These are phyloP conservation scores for Fragaria vesca DNA, from an alignment of 306 rosid species.

Conservation along the genomic window DNA sequence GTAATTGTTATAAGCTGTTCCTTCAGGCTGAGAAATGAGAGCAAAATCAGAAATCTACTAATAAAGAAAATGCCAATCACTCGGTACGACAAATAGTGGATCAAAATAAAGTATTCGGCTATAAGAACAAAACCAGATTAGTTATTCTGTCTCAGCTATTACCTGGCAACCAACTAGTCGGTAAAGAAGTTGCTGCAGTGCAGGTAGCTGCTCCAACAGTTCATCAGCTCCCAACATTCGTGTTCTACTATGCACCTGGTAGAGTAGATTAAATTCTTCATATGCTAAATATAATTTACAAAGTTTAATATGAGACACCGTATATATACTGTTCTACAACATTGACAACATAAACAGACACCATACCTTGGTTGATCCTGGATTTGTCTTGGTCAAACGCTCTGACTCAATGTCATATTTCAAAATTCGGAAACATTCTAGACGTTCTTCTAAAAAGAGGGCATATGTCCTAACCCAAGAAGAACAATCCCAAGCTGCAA, in stretches of 20 bases:
- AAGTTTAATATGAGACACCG: not conserved
- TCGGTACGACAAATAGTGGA: not conserved
- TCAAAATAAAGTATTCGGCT: not conserved
- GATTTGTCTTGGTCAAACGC: slow-evolving; percentile 55
- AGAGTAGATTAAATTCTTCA: slow-evolving; percentile 24
- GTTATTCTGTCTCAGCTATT: slow-evolving; percentile 12
- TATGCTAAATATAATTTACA: slow-evolving; percentile 15
- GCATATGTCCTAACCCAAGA: slow-evolving; percentile 92
- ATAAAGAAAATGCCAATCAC: slow-evolving; percentile 6
- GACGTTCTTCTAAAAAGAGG: slow-evolving; percentile 74
- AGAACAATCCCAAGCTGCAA: slow-evolving; percentile 98
- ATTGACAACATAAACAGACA: not conserved
- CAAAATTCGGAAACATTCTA: slow-evolving; percentile 74
- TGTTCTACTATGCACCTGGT: slow-evolving; percentile 67
- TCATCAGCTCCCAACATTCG: slow-evolving; percentile 43
- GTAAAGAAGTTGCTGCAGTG: slow-evolving; percentile 85
- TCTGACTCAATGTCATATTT: slow-evolving; percentile 79
- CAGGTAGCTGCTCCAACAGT: slow-evolving; percentile 80
- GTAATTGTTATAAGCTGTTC: slow-evolving; percentile 63
- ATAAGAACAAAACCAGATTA: not conserved
- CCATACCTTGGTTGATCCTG: slow-evolving; percentile 48
- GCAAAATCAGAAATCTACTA: slow-evolving; percentile 27
- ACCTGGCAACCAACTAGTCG: slow-evolving; percentile 83
- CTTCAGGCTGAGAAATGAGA: slow-evolving; percentile 81
- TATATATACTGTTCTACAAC: not conserved